phyloP scores from a whole-genome alignment of 176 grass and related monocot genomes.

The Thinopyrum elongatum region DNA sequence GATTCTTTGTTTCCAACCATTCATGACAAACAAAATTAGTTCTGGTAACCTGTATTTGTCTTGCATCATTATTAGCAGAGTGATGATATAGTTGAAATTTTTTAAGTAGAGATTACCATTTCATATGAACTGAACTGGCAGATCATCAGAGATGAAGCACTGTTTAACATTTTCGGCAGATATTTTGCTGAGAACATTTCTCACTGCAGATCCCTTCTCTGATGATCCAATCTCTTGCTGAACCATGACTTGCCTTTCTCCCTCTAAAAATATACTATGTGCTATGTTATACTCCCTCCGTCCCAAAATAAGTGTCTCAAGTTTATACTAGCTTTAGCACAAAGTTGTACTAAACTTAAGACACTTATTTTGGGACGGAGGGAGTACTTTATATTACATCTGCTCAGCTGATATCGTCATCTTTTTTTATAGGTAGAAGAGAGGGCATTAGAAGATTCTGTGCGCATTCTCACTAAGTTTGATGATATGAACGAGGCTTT shows the following conservation, averaged over 20 bases:
- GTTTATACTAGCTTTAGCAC: too few relatives aligned
- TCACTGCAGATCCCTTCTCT: constrained; percentile 19
- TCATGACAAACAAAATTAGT: constrained; percentile 9
- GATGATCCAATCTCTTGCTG: background rate
- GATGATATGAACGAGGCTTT: constrained; percentile 72
- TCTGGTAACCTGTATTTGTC: background rate
- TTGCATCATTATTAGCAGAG: background rate
- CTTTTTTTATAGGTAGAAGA: constrained; percentile 62
- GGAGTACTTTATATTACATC: background rate
- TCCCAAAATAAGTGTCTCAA: too few relatives aligned
- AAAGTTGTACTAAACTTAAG: too few relatives aligned
- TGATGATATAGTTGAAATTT: background rate
- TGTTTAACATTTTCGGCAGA: constrained; percentile 1
- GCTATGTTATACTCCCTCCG: background rate
- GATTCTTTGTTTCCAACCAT: background rate
- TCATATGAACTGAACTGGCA: constrained; percentile 2
- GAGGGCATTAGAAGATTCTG: constrained; percentile 91
- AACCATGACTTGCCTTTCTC: constrained; percentile 15
- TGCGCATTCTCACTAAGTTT: constrained; percentile 73
- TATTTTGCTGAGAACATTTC: background rate
- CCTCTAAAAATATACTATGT: background rate
- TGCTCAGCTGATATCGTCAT: constrained; percentile 12
- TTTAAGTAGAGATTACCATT: background rate
- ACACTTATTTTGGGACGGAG: too few relatives aligned
- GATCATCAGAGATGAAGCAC: background rate